These are phyloP conservation scores for Gentiana macrophylla DNA, from an alignment of 257 asterid species.

Conservation along the genomic window DNA sequence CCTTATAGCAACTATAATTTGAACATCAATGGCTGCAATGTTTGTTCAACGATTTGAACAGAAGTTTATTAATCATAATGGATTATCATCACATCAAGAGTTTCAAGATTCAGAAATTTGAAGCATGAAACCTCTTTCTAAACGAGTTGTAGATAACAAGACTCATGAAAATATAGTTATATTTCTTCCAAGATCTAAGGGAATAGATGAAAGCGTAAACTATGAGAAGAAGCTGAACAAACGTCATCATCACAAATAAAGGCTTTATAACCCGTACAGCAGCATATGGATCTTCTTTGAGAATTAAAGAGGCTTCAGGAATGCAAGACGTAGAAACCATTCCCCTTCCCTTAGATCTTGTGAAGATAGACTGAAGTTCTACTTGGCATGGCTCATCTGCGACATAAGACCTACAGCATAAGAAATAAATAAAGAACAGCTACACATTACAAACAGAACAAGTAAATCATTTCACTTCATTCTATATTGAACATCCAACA, in stretches of 20 bases:
- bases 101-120: background rate
- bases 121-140: background rate
- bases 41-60: background rate
- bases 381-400: slow-evolving; percentile 56
- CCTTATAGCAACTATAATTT: background rate
- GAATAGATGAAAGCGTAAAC: no score
- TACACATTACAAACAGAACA: slow-evolving; percentile 14
- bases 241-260: background rate
- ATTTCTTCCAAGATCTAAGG: no score
- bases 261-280: slow-evolving; percentile 44
- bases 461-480: background rate
- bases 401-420: slow-evolving; percentile 60
- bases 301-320: slow-evolving; percentile 61
- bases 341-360: slow-evolving; percentile 72
- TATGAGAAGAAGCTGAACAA: no score
- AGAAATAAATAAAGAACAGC: slow-evolving; percentile 34
- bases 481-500: background rate
- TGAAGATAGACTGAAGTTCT: slow-evolving; percentile 37
- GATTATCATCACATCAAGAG: background rate
- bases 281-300: slow-evolving; percentile 81
- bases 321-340: slow-evolving; percentile 46
- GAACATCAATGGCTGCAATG: background rate
- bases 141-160: no score
- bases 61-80: background rate
- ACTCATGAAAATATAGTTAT: no score